A percentile compares a stretch with the other conserved stretches of the same genome.
Evolutionary conservation across 495 filamentous ascomycete genomes (phyloP).

Genomic region (Penicillium desertorum): DNA sequence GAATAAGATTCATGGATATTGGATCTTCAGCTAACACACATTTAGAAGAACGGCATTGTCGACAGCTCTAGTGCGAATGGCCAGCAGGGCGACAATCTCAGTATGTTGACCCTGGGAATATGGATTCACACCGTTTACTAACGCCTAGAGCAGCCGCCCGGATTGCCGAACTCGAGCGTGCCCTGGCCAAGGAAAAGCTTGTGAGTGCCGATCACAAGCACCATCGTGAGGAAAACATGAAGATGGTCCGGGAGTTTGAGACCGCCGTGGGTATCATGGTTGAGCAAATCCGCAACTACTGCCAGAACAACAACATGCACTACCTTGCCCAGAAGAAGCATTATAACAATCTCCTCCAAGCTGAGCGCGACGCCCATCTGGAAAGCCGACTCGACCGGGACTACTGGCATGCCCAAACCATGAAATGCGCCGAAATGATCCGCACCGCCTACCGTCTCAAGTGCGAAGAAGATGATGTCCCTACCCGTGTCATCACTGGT

Average conservation of each 20-base stretch:
- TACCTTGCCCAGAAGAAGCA: slow-evolving; percentile 57
- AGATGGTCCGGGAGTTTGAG: slow-evolving; percentile 60
- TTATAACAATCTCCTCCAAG: slow-evolving; percentile 59
- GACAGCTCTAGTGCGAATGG: slow-evolving; percentile 45
- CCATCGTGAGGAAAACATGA: slow-evolving; percentile 52
- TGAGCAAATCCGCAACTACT: slow-evolving; percentile 62
- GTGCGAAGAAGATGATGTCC: slow-evolving; percentile 50
- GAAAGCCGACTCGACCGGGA: slow-evolving; percentile 62
- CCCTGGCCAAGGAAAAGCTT: slow-evolving; percentile 51
- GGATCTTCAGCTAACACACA: slow-evolving; percentile 17
- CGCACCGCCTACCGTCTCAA: slow-evolving; percentile 50
- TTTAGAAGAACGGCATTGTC: slow-evolving; percentile 44
- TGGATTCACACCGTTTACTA: neutral
- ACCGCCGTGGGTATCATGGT: slow-evolving; percentile 54
- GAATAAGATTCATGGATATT: neutral
- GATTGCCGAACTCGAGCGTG: slow-evolving; percentile 52
- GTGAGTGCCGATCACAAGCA: slow-evolving; percentile 46
- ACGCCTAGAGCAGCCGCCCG: slow-evolving; percentile 38
- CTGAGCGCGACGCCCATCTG: slow-evolving; percentile 56
- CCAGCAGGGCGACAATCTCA: slow-evolving; percentile 49
- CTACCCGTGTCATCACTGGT: slow-evolving; percentile 49
- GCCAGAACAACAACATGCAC: slow-evolving; percentile 59
- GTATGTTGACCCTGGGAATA: slow-evolving; percentile 25
- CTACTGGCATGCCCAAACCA: slow-evolving; percentile 60
- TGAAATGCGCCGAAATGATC: slow-evolving; percentile 54